Evolutionary conservation across 257 asterid species (phyloP), one percentile per base, ranked within the genome.

Genomic region (Penstemon eatonii): DNA sequence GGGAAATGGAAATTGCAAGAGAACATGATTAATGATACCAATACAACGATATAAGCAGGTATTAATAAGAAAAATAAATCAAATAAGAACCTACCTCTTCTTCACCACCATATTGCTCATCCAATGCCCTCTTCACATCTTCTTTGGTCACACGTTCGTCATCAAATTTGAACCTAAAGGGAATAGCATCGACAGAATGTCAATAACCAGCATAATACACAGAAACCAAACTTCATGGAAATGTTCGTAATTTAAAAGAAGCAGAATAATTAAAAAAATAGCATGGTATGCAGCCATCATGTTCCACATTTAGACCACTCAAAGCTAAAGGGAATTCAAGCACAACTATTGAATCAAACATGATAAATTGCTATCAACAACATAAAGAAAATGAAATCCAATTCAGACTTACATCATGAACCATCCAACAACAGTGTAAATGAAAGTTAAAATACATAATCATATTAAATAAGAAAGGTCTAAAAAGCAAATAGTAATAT

Each of bases 141-240:
- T 76, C 89, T 61, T 79, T 81, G 56, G 89, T 84, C 49, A 84
- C 89, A 46, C 82, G 81, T 65, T 84, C 89, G 69, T 84, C 84
- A 63, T 81, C 89, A 79, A 81, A 84, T 70, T 74, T 84, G 64
- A 73, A 81, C 89, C 89, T 84, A 39, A 56, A 73, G 37, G 60
- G 59, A 49, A 63, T 44, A 61, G 63, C 57, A 77, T 41, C 51
- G 63, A 52, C 37, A 4, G 49, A 40, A 67, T 67, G 68, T 67
- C 57, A 13, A 25, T 63, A 66, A 69, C 57, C 25, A 68, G 51
- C 64, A 54, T 6, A 42, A 72, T 63, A 49, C 37, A 37, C 36
- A 54, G 47, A 71, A 76, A 50, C 54, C 58, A 15, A 63, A 38
- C 40, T 54, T 43, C 45, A 7, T 12, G 39, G 36, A 63, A 46